Evolutionary conservation across 2,329 filamentous ascomycete genomes (phyloP), one percentile per base, ranked within the genome.

Genomic region (Exophiala sp.): DNA sequence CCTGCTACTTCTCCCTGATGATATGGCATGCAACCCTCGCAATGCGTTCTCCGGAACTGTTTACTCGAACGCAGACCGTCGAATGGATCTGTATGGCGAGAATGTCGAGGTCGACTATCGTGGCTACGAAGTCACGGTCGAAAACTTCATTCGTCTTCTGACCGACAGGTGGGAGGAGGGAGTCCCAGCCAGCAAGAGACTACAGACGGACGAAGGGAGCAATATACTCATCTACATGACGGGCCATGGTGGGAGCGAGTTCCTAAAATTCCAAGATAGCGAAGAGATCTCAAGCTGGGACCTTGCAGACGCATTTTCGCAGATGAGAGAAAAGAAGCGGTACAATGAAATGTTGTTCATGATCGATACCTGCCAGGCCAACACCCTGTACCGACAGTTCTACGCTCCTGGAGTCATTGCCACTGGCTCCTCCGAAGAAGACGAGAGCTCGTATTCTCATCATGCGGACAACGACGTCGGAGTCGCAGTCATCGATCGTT

Each of bases 241-340:
- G 1, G 94, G 94, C 0, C 94, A 99, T 66, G 94, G 94, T 32
- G 94, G 94, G 14, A 96, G 97, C 69, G 91, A 96, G 73, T 99
- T 99, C 65, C 75, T 99, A 55, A 99, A 99, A 71, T 99, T 99
- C 67, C 94, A 99, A 71, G 94, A 99, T 65, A 89, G 91, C 5
- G 94, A 99, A 71, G 94, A 99, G 73, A 97, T 99, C 62, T 91
- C 90, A 52, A 91, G 91, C 0, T 96, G 95, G 70, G 94, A 99
- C 73, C 77, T 99, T 53, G 94, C 95, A 4, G 90, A 99, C 71
- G 94, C 94, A 0, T 97, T 99, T 70, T 91, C 95, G 72, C 92
- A 99, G 77, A 99, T 99, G 94, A 96, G 91, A 89, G 94, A 99
- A 80, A 99, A 99, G 84, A 95, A 95, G 77, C 86, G 94, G 78